Conservation (phyloP, 2,329 filamentous ascomycete species). For the Aspergillus texensis region DNA sequence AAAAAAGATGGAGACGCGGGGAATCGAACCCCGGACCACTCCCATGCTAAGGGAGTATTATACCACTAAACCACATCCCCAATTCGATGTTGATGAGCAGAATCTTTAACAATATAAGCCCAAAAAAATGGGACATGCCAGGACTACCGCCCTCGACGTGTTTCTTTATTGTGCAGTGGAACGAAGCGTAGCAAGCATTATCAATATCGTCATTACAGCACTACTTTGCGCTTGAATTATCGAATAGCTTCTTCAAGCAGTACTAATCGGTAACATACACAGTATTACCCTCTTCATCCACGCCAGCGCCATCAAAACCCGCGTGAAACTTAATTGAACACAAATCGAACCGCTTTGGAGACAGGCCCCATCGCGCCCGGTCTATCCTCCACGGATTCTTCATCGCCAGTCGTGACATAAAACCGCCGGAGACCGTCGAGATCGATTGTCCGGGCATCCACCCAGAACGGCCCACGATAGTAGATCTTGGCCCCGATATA, state of each 20-base stretch:
- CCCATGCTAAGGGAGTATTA: not conserved
- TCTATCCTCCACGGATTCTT: conserved; percentile 16
- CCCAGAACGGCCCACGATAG: conserved; percentile 42
- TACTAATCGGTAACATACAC: not conserved
- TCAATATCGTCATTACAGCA: too few species aligned
- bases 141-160: too few species aligned
- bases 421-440: conserved; percentile 31
- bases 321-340: conserved; percentile 6
- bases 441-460: conserved; percentile 36
- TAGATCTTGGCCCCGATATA: conserved; percentile 46
- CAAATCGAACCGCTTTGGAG: conserved; percentile 7
- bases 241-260: not conserved
- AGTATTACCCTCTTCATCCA: not conserved
- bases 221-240: not conserved
- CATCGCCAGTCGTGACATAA: conserved; percentile 17
- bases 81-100: not conserved
- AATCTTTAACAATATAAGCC: too few species aligned
- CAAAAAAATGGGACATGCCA: too few species aligned
- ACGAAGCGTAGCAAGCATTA: too few species aligned
- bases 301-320: not conserved
- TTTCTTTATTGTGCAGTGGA: too few species aligned
- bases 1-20: not conserved
- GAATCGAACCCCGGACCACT: not conserved
- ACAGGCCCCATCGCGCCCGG: conserved; percentile 6
- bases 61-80: conserved; percentile 1